Evolutionary conservation across 306 rosid species (phyloP), one percentile per base, ranked within the genome.

Genomic region (Rosa multiflora): DNA sequence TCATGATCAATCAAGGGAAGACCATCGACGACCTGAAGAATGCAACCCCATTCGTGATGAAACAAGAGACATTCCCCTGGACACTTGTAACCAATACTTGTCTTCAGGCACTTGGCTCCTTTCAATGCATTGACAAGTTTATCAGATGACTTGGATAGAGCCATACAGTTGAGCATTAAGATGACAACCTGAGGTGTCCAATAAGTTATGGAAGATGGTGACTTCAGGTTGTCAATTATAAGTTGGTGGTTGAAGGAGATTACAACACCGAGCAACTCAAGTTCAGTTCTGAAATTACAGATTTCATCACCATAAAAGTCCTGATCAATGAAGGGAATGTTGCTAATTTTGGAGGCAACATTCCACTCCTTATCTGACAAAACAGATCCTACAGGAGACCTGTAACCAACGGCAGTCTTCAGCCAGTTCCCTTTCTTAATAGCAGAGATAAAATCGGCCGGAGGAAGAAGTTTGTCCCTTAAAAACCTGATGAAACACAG

Each of bases 381-480:
- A 35, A 94, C 97, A 5, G 97, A 83, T 56, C 84, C 89, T 13
- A 53, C 78, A 3, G 98, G 97, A 58, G 92, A 85, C 81, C 80
- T 89, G 70, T 80, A 78, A 49, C 94, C 97, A 6, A 21, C 21
- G 12, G 74, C 72, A 8, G 98, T 94, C 89, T 67, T 82, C 3
- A 91, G 79, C 97, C 97, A 89, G 21, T 63, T 84, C 53, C 75
- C 84, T n/a, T 32, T 10, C 51, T n/a, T 84, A 37, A 93, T 74
- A 78, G 87, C 78, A 46, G 59, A 6, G 59, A 91, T 82, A 67
- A 93, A 91, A 12, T 70, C 39, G 1, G 72, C 81, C 0, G n/a
- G 39, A 35, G 87, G 78, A 74, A 85, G 80, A 71, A 1, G 32
- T 1, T 70, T 81, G 18, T 21, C 26, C 80, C 83, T 80, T 76